Evolutionary conservation across 2,329 filamentous ascomycete species (phyloP).

Genomic region (Ilyonectria mors-panacis): DNA sequence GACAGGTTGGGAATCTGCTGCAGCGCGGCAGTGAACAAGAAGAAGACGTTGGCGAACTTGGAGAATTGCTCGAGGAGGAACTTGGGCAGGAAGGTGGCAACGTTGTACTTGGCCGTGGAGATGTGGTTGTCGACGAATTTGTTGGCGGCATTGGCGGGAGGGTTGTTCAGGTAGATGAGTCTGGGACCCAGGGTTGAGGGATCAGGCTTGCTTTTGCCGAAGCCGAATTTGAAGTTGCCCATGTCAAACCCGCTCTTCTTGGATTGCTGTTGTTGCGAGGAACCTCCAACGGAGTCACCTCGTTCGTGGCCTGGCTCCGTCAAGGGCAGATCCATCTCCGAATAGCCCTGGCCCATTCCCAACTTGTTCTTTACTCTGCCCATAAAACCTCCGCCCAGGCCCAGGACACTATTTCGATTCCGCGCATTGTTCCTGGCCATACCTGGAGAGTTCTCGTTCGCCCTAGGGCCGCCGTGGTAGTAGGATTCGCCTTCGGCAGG

Average conservation of each 20-base stretch:
- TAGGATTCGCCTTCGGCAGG: slow-evolving; percentile 84
- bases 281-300: slow-evolving; percentile 56
- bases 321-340: slow-evolving; percentile 97
- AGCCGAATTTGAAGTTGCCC: slow-evolving; percentile 91
- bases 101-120: slow-evolving; percentile 97
- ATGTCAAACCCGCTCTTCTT: slow-evolving; percentile 70
- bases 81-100: slow-evolving; percentile 93
- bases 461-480: slow-evolving; percentile 79
- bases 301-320: slow-evolving; percentile 77
- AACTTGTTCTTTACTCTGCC: slow-evolving; percentile 92
- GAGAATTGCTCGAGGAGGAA: slow-evolving; percentile 99
- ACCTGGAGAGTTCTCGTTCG: slow-evolving; percentile 66
- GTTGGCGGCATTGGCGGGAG: slow-evolving; percentile 88
- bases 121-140: slow-evolving; percentile 98
- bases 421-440: slow-evolving; percentile 67
- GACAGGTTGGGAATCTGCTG: slow-evolving; percentile 97
- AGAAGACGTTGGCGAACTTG: slow-evolving; percentile 99
- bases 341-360: slow-evolving; percentile 90
- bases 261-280: slow-evolving; percentile 56
- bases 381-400: slow-evolving; percentile 87
- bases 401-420: slow-evolving; percentile 90
- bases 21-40: slow-evolving; percentile 94
- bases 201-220: slow-evolving; percentile 87
- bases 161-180: slow-evolving; percentile 96
- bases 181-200: slow-evolving; percentile 92